These are phyloP conservation scores for Candida albicans DNA, from an alignment of 1,139 yeast species.

Conservation along the genomic window DNA sequence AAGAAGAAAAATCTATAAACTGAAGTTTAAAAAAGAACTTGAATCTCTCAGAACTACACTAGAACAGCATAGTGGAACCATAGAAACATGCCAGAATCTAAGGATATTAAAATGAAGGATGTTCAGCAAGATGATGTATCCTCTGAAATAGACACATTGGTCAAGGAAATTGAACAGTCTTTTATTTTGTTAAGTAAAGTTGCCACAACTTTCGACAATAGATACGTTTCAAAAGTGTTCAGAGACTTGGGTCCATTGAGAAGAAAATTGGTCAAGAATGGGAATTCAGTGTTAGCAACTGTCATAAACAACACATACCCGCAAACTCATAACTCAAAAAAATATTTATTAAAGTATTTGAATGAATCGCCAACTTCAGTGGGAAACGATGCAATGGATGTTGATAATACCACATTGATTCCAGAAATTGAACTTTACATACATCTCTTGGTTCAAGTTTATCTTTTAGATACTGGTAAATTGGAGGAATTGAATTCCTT, in stretches of 20 bases:
- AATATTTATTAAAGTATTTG: slow-evolving; percentile 42
- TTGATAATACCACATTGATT: slow-evolving; percentile 6
- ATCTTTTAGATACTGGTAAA: slow-evolving; percentile 63
- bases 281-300: slow-evolving; percentile 48
- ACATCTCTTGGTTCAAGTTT: slow-evolving; percentile 76
- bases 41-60: too few species aligned
- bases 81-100: slow-evolving; percentile 11
- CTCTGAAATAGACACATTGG: slow-evolving; percentile 15
- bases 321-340: slow-evolving; percentile 32
- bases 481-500: slow-evolving; percentile 51
- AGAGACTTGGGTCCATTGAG: slow-evolving; percentile 81
- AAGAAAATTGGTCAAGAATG: slow-evolving; percentile 50
- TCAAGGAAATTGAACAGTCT: slow-evolving; percentile 51
- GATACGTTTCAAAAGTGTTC: slow-evolving; percentile 81
- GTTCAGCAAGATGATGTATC: slow-evolving; percentile 11
- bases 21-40: too few species aligned
- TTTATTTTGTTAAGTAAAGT: slow-evolving; percentile 66
- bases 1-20: too few species aligned
- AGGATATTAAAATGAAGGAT: slow-evolving; percentile 35
- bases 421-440: slow-evolving; percentile 84
- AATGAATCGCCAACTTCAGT: slow-evolving; percentile 15
- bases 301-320: slow-evolving; percentile 54
- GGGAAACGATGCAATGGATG: slow-evolving; percentile 21
- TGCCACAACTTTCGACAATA: slow-evolving; percentile 76
- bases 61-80: background rate